Base-by-base conservation (phyloP, 2,329 filamentous ascomycete species). In the Talaromyces sp. region DNA sequence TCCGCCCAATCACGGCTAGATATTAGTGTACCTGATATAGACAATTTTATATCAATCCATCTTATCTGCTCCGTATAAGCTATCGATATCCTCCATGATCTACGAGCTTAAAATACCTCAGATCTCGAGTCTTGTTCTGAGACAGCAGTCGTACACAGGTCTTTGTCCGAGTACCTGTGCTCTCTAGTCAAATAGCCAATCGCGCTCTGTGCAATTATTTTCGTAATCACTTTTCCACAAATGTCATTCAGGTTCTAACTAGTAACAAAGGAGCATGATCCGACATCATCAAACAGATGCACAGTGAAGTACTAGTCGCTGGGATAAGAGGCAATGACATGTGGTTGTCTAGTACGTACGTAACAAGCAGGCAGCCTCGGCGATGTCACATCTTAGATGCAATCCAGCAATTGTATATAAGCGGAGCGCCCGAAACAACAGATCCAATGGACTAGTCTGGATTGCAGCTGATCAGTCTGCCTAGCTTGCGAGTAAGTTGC, bases 401-500 rank as follows among this genome's bases (percentile, higher is more conserved):
- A 9, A 11, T 19, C 31, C 11, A 31, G 27, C 27, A 7, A 31
- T 31, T 56, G 33, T 37, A 37, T 6, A 8, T 37, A 13, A 37
- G 33, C 52, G 33, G 52, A 56, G 33, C 15, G n/a, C 11, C n/a
- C 52, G 52, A 33, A 56, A 22, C 31, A 56, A 25, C 11, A 56
- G 52, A 22, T 37, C 52, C 33, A 54, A 35, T 54, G 3, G 31
- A 13, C 25, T n/a, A 33, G 25, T 19, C 25, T 31, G 2, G 27
- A 22, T 13, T 9, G 45, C 22, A 45, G n/a, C 41, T 10, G 41
- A 19, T 47, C 43, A 15, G 3, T 17, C 58, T 17, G 58, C 25
- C 10, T n/a, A 54, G 31, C 54, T 61, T 65, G 45, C 57, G 54
- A 52, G 43, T 25, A 22, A 52, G 47, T 61, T 61, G 57, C 63